These are phyloP conservation scores for Solanum chilense DNA, from an alignment of 257 asterid genomes.

Conservation along the genomic window DNA sequence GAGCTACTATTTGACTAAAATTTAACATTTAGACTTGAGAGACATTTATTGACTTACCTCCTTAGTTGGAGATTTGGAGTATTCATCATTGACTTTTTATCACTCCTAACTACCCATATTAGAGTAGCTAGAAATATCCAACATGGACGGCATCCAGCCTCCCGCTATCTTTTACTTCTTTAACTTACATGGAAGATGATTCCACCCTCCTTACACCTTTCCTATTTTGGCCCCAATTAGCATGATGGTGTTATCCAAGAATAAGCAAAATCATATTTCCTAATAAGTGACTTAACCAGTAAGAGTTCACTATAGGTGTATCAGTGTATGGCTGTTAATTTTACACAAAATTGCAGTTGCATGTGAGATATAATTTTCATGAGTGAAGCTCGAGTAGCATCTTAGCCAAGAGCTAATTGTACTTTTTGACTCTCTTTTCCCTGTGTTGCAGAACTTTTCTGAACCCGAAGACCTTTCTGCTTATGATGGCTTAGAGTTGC, in stretches of 20 bases:
- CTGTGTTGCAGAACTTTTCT: constrained; percentile 57
- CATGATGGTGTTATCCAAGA: neutral
- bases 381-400: neutral
- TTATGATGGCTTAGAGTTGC: constrained; percentile 86
- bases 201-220: neutral
- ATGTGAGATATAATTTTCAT: neutral
- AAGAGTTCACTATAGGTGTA: neutral
- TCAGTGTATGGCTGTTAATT: neutral
- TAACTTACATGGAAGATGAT: neutral
- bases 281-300: neutral
- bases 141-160: neutral
- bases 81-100: neutral
- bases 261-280: neutral
- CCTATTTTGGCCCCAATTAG: neutral
- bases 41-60: neutral
- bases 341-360: neutral
- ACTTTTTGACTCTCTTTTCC: neutral
- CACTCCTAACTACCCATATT: neutral
- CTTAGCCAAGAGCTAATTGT: neutral
- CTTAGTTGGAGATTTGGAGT: neutral
- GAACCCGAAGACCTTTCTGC: constrained; percentile 83
- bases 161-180: neutral
- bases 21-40: neutral
- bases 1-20: neutral
- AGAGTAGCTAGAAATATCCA: neutral